These are phyloP conservation scores for Entoloma clypeatum DNA, from an alignment of 1,284 basidiomycete species.

Conservation along the genomic window DNA sequence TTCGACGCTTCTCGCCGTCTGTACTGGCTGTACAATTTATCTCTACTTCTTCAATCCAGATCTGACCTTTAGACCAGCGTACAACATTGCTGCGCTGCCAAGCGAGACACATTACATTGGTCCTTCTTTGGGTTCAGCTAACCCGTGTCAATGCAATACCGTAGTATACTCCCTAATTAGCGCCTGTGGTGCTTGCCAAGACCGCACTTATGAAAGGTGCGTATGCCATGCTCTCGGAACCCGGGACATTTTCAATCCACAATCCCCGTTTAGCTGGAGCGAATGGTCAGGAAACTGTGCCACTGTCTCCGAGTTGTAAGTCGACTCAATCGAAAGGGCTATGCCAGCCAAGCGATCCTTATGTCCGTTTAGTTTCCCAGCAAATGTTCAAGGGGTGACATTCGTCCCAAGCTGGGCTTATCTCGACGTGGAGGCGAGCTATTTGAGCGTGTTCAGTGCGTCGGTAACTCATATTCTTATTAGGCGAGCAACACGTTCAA, in stretches of 20 bases:
- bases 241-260: not conserved
- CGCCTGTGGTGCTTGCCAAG: slow-evolving; percentile 29
- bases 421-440: slow-evolving; percentile 17
- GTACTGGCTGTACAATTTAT: too few relatives aligned
- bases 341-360: not conserved
- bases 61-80: too few relatives aligned
- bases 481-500: slow-evolving; percentile 16
- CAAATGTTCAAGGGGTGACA: slow-evolving; percentile 11
- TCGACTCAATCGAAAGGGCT: slow-evolving; percentile 12
- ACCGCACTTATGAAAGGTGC: slow-evolving; percentile 19
- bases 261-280: slow-evolving; percentile 15
- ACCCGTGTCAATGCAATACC: slow-evolving; percentile 27
- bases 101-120: slow-evolving; percentile 19
- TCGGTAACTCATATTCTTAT: not conserved
- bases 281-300: slow-evolving; percentile 21
- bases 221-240: not conserved
- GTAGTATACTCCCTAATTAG: slow-evolving; percentile 29
- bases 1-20: too few relatives aligned
- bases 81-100: slow-evolving; percentile 17
- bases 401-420: slow-evolving; percentile 22
- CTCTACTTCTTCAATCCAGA: too few relatives aligned
- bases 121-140: slow-evolving; percentile 18
- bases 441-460: not conserved
- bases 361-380: slow-evolving; percentile 13
- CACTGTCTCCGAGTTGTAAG: slow-evolving; percentile 14